Conservation (phyloP, 2,329 filamentous ascomycete genomes). For the Talaromyces piceae region DNA sequence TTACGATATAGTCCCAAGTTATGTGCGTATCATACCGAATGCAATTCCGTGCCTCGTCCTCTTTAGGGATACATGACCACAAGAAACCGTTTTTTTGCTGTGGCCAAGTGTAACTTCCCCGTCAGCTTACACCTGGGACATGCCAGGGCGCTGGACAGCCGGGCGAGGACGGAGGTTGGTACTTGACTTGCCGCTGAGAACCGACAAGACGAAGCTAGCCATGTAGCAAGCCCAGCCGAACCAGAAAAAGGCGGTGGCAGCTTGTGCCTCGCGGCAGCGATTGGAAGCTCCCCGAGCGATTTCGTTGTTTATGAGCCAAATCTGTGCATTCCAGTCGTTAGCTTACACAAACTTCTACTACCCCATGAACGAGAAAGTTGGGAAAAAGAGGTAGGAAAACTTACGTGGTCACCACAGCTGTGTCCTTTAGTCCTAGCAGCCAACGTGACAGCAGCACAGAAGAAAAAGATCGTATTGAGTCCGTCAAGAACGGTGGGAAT, state of each 20-base stretch:
- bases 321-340: slow-evolving; percentile 17
- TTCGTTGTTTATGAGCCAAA: slow-evolving; percentile 35
- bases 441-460: slow-evolving; percentile 42
- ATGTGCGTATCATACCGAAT: too few species aligned
- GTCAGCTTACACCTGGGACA: slow-evolving; percentile 37
- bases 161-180: slow-evolving; percentile 28
- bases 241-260: slow-evolving; percentile 45
- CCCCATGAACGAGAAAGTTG: too few species aligned
- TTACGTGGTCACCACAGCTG: slow-evolving; percentile 41
- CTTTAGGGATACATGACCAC: too few species aligned
- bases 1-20: too few species aligned
- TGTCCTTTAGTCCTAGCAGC: slow-evolving; percentile 39
- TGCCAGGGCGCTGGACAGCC: slow-evolving; percentile 31
- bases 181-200: slow-evolving; percentile 27
- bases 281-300: slow-evolving; percentile 40
- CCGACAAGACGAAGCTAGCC: slow-evolving; percentile 34
- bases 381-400: slow-evolving; percentile 11
- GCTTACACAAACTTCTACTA: too few species aligned
- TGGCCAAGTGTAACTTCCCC: not conserved
- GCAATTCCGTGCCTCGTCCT: too few species aligned
- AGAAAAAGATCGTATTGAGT: slow-evolving; percentile 43
- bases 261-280: slow-evolving; percentile 46
- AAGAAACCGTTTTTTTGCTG: not conserved
- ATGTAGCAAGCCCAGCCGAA: slow-evolving; percentile 42
- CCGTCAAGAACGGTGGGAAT: slow-evolving; percentile 38